phyloP scores from a whole-genome alignment of 768 basidiomycete species.

The Serendipita sp. region DNA sequence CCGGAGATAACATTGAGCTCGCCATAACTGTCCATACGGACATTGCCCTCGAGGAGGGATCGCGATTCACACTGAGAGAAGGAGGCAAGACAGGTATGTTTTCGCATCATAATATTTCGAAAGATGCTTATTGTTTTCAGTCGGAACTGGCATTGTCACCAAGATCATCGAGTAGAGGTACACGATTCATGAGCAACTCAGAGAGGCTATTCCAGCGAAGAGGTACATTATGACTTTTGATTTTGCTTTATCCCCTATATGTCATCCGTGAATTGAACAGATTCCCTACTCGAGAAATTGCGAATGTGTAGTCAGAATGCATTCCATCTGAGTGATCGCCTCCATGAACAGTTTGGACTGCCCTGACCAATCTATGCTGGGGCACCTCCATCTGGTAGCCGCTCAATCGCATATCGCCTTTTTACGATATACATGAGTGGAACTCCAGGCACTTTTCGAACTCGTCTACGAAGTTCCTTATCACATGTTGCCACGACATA shows the following conservation, averaged over 20 bases:
- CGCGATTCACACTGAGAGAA: constrained; percentile 89
- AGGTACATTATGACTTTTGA: not conserved
- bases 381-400: constrained; percentile 85
- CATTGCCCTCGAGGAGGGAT: constrained; percentile 77
- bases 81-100: constrained; percentile 72
- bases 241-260: not conserved
- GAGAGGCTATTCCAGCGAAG: not conserved
- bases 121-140: constrained; percentile 22
- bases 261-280: not conserved
- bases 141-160: constrained; percentile 89
- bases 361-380: constrained; percentile 20
- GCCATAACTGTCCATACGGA: constrained; percentile 68
- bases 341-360: not conserved
- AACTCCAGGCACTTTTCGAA: constrained; percentile 83
- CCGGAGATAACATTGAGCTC: constrained; percentile 94
- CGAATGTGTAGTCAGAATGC: not conserved
- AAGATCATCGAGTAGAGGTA: constrained; percentile 38
- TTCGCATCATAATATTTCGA: constrained; percentile 8
- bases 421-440: constrained; percentile 96
- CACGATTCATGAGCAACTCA: not conserved
- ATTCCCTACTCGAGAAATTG: not conserved
- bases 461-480: constrained; percentile 77
- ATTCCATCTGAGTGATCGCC: not conserved
- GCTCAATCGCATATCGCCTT: constrained; percentile 83
- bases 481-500: constrained; percentile 98